phyloP scores from a whole-genome alignment of 148 eudicot genomes.

The Rhododendron simsii region DNA sequence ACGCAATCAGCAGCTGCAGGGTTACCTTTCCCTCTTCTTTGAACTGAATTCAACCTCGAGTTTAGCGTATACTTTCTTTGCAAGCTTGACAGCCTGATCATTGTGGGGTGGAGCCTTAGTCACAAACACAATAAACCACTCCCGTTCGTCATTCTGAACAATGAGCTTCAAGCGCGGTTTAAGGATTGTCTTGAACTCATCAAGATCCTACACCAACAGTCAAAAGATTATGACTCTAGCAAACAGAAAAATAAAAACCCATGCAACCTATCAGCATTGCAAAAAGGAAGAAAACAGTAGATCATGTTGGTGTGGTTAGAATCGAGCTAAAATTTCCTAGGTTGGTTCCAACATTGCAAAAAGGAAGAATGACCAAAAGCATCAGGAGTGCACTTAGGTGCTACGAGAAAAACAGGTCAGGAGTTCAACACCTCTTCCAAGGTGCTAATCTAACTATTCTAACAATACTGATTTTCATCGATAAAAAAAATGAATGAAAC shows the following conservation, averaged over 20 bases:
- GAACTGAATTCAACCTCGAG: constrained; percentile 97
- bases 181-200: constrained; percentile 88
- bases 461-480: too few species aligned
- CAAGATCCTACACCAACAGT: constrained; percentile 62
- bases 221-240: not conserved
- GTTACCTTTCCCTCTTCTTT: constrained; percentile 90
- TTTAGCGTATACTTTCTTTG: constrained; percentile 89
- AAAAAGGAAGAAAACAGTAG: not conserved
- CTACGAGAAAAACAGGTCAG: not conserved
- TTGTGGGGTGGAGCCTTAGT: constrained; percentile 84
- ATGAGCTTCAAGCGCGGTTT: constrained; percentile 87
- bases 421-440: not conserved
- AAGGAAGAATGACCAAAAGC: not conserved
- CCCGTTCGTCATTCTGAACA: constrained; percentile 88
- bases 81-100: constrained; percentile 90
- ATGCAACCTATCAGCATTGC: not conserved
- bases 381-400: not conserved
- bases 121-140: constrained; percentile 94
- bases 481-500: not conserved
- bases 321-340: not conserved
- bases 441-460: not conserved
- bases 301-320: not conserved
- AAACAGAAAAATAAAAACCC: not conserved
- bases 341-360: not conserved
- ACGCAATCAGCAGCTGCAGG: constrained; percentile 7